These are phyloP conservation scores for Blastobotrys americana DNA, from an alignment of 805 yeast genomes.

Conservation along the genomic window DNA sequence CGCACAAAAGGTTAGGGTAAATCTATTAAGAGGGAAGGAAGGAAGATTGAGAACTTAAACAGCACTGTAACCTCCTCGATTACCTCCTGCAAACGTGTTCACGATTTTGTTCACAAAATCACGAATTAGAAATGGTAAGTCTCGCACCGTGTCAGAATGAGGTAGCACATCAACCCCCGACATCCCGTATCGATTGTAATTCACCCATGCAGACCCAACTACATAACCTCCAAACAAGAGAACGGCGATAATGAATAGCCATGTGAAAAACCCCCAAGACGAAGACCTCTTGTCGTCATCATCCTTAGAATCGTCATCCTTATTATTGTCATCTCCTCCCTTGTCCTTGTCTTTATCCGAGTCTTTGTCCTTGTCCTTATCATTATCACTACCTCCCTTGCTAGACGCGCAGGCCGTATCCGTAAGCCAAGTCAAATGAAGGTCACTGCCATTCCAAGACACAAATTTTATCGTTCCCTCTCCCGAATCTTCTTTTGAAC, in stretches of 20 bases:
- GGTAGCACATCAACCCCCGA: constrained; percentile 48
- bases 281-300: constrained; percentile 27
- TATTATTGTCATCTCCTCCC: constrained; percentile 15
- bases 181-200: constrained; percentile 62
- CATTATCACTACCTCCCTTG: constrained; percentile 26
- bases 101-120: constrained; percentile 67
- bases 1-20: too few relatives aligned
- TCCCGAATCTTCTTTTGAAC: constrained; percentile 20
- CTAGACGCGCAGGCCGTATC: constrained; percentile 17
- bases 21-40: too few relatives aligned
- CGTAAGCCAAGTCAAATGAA: constrained; percentile 18
- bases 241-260: constrained; percentile 72
- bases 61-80: constrained; percentile 89
- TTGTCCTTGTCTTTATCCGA: constrained; percentile 17
- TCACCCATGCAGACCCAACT: constrained; percentile 68
- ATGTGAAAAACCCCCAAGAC: constrained; percentile 77
- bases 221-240: constrained; percentile 64
- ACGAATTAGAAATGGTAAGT: constrained; percentile 62
- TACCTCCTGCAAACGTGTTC: constrained; percentile 56
- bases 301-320: constrained; percentile 26
- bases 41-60: too few relatives aligned
- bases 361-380: constrained; percentile 27
- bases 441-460: constrained; percentile 17
- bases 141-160: constrained; percentile 45
- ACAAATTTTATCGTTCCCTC: constrained; percentile 6